Base-by-base conservation (phyloP, 768 basidiomycete genomes). In the Lactarius hengduanensis region DNA sequence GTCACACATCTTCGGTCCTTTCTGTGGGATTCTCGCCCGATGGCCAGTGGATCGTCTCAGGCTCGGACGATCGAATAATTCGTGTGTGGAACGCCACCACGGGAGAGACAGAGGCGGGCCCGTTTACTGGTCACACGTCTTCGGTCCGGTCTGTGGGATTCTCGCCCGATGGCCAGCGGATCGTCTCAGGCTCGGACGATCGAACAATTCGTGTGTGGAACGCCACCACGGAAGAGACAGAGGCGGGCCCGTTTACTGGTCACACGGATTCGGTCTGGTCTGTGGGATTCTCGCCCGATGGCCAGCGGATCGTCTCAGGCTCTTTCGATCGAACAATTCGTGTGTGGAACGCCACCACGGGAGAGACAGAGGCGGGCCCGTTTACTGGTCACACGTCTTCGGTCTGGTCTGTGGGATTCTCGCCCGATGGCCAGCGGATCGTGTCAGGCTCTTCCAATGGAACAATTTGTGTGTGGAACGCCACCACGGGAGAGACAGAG, bases 231-330 rank as follows among this genome's bases (percentile, higher is more conserved):
- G 62, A 56, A 20, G 26, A 30, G 2, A 28, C 40, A n/a, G 56
- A 40, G n/a, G 62, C 22, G 4, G 45, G 50, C 8, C 62, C 62
- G 6, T 43, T 63, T n/a, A 40, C 22, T 30, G 41, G 41, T 16
- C 41, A 41, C 16, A 41, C 41, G 16, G 0, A 18, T 41, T 41
- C 16, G 16, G 62, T 63, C 20, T 1, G 1, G 10, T 47, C 62
- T 28, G 36, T 63, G 7, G 62, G 20, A 40, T 40, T 40, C 38
- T 40, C 38, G 15, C 38, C 38, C 13, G 38, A 40, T 40, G 40
- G 40, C 71, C 40, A 69, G 74, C 70, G 76, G 70, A 57, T 72
- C 72, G 68, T 30, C 13, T 53, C 62, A 34, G 62, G 26, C 18
- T 63, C 62, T 0, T 0, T 0, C 4, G 62, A 63, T 55, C 0